A percentile compares a stretch with the other conserved stretches of the same genome.
Evolutionary conservation across 768 basidiomycete species (phyloP).

Genomic region (Mycena vulgaris): DNA sequence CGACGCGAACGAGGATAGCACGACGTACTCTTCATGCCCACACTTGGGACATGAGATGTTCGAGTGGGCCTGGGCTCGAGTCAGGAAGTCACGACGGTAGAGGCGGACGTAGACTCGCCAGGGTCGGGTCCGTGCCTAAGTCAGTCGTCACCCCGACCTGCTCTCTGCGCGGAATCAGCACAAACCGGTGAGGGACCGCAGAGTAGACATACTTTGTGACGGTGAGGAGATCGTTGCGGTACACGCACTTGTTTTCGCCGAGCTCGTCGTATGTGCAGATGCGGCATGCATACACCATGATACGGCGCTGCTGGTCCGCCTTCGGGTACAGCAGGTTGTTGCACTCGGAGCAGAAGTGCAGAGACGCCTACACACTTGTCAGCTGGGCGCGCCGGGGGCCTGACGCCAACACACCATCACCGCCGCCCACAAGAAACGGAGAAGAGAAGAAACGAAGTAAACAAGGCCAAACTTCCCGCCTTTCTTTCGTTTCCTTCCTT

Average conservation of each 20-base stretch:
- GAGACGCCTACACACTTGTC: background rate
- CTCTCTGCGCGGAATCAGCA: constrained; percentile 69
- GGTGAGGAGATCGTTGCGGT: constrained; percentile 92
- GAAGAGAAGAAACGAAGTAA: background rate
- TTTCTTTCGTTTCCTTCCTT: no score
- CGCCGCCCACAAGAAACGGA: background rate
- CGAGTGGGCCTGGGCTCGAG: constrained; percentile 77
- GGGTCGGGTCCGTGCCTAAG: constrained; percentile 89
- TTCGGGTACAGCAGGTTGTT: constrained; percentile 96
- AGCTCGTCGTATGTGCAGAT: constrained; percentile 92
- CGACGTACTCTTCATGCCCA: constrained; percentile 83
- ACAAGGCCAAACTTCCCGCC: background rate
- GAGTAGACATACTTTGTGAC: constrained; percentile 82
- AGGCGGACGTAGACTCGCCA: constrained; percentile 62
- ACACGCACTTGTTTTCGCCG: constrained; percentile 91
- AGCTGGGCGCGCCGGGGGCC: background rate
- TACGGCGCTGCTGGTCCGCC: constrained; percentile 87
- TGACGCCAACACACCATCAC: background rate
- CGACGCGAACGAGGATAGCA: constrained; percentile 4
- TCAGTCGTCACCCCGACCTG: constrained; percentile 94
- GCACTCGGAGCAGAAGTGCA: constrained; percentile 74
- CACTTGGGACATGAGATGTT: constrained; percentile 89
- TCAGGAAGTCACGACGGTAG: constrained; percentile 4
- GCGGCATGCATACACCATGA: constrained; percentile 92
- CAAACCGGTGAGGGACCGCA: no score